phyloP scores from a whole-genome alignment of 2,329 filamentous ascomycete genomes.

The Botrytis hyacinthi region DNA sequence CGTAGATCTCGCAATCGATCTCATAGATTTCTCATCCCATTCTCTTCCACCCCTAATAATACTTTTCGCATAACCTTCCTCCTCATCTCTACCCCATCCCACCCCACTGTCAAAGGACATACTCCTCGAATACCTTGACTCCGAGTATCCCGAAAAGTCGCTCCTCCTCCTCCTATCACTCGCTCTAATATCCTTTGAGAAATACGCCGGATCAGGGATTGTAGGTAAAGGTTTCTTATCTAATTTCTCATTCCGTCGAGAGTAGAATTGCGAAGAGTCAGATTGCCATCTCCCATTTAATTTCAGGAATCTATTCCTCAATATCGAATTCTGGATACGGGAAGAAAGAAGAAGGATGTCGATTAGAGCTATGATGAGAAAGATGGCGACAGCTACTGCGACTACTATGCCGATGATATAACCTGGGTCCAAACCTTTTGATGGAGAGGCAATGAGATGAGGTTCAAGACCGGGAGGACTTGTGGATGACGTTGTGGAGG shows the following conservation, averaged over 20 bases:
- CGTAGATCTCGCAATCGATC: neutral
- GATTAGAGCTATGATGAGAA: neutral
- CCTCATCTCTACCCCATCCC: neutral
- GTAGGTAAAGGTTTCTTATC: neutral
- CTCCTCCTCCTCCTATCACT: neutral
- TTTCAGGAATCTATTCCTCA: neutral
- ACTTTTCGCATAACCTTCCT: neutral
- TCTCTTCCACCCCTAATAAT: neutral
- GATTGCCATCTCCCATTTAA: neutral
- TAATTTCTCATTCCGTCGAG: neutral
- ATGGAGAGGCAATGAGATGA: neutral
- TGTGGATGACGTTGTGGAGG: neutral
- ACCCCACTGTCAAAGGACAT: conserved; percentile 5
- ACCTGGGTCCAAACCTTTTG: conserved; percentile 1
- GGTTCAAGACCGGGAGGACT: neutral
- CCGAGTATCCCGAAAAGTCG: conserved; percentile 2
- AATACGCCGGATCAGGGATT: neutral
- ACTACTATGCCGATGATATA: conserved; percentile 2
- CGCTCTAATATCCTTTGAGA: neutral
- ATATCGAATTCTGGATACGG: neutral
- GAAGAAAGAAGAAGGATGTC: conserved; percentile 10
- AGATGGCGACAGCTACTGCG: neutral
- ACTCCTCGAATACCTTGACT: conserved; percentile 3
- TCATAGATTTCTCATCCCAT: neutral
- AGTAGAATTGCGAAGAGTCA: neutral